Conservation (phyloP, 116 monocot species). For the Zostera marina region DNA sequence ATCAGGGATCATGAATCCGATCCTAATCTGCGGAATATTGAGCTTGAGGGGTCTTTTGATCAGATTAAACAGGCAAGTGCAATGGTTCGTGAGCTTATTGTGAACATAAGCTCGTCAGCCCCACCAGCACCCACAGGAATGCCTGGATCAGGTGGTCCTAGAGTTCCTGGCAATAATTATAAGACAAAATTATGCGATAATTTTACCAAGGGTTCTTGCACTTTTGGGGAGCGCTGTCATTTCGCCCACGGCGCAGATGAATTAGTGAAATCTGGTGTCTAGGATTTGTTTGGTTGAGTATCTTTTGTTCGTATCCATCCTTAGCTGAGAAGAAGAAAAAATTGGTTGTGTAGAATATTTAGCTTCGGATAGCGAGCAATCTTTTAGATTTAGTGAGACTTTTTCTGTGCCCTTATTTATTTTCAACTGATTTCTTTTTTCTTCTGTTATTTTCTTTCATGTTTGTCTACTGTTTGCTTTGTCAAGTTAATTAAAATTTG, state of each 20-base stretch:
- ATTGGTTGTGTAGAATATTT: too few relatives aligned
- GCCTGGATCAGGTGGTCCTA: neutral
- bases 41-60: slow-evolving; percentile 79
- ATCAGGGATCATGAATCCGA: slow-evolving; percentile 80
- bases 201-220: slow-evolving; percentile 55
- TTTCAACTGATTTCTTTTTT: too few relatives aligned
- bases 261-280: slow-evolving; percentile 28
- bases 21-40: slow-evolving; percentile 66
- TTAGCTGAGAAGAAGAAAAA: too few relatives aligned
- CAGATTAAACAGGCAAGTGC: slow-evolving; percentile 81
- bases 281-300: too few relatives aligned
- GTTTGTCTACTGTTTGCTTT: too few relatives aligned
- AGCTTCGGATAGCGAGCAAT: too few relatives aligned
- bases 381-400: too few relatives aligned
- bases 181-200: slow-evolving; percentile 66
- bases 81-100: slow-evolving; percentile 74
- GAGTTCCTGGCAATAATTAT: slow-evolving; percentile 11
- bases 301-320: too few relatives aligned
- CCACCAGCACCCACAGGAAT: slow-evolving; percentile 3
- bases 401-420: too few relatives aligned
- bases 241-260: slow-evolving; percentile 63
- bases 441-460: too few relatives aligned
- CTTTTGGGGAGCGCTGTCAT: slow-evolving; percentile 65
- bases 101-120: slow-evolving; percentile 29
- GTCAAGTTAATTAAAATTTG: too few relatives aligned